These are phyloP conservation scores for Polyporus arcularius DNA, from an alignment of 768 basidiomycete genomes.

Conservation along the genomic window DNA sequence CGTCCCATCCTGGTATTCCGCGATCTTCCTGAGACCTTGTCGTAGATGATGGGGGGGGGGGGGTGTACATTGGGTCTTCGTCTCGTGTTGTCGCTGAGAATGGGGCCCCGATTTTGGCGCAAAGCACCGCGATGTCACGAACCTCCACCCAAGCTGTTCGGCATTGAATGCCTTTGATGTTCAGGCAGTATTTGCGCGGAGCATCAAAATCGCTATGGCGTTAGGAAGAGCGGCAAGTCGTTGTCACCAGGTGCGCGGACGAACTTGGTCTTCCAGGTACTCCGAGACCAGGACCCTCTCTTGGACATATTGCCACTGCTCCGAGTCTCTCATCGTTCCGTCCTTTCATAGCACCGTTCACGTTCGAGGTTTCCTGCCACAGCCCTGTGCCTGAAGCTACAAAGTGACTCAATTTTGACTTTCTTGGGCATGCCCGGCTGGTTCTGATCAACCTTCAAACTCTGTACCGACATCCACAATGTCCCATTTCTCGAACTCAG, in stretches of 20 bases:
- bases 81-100: constrained; percentile 31
- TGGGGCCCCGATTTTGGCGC: constrained; percentile 37
- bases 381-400: no score
- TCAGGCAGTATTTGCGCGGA: constrained; percentile 31
- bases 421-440: no score
- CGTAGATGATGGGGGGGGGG: constrained; percentile 32
- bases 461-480: constrained; percentile 5
- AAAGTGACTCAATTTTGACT: no score
- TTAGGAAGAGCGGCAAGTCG: neutral
- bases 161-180: constrained; percentile 43
- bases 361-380: no score
- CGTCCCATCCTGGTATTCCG: constrained; percentile 27
- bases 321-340: no score
- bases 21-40: constrained; percentile 28
- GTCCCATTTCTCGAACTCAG: constrained; percentile 35
- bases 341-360: no score
- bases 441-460: no score
- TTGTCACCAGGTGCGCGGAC: neutral
- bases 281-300: constrained; percentile 21
- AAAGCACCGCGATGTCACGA: constrained; percentile 44
- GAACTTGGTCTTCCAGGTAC: constrained; percentile 31
- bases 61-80: constrained; percentile 24
- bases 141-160: constrained; percentile 54
- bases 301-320: neutral
- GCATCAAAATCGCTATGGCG: neutral